Evolutionary conservation across 768 basidiomycete genomes (phyloP).

Genomic region (Lactarius hengduanensis): DNA sequence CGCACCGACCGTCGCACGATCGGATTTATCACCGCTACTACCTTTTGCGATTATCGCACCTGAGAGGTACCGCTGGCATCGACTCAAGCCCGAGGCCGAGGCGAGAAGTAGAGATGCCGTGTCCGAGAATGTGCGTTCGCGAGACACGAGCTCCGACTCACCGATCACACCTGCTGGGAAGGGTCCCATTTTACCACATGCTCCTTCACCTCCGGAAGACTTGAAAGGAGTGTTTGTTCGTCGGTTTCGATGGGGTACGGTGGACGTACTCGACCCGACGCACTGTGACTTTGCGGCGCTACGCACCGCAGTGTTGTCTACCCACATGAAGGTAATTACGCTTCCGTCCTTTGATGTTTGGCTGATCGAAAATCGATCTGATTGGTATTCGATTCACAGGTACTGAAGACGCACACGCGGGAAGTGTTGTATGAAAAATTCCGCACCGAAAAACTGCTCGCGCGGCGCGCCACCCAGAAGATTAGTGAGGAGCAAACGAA

Average conservation of each 20-base stretch:
- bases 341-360: not conserved
- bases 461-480: conserved; percentile 75
- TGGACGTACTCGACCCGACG: conserved; percentile 80
- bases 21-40: conserved; percentile 55
- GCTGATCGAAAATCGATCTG: not conserved
- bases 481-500: conserved; percentile 75
- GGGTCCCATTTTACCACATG: conserved; percentile 39
- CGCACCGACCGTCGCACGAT: conserved; percentile 61
- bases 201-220: conserved; percentile 60
- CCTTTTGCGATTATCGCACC: conserved; percentile 83
- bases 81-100: conserved; percentile 33
- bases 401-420: conserved; percentile 78
- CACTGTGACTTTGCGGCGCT: conserved; percentile 89
- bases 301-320: conserved; percentile 79
- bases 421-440: conserved; percentile 93
- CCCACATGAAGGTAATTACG: conserved; percentile 72
- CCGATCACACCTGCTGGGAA: conserved; percentile 30
- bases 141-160: conserved; percentile 36
- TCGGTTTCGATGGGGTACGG: conserved; percentile 84
- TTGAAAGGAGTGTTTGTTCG: conserved; percentile 74
- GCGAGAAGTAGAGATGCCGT: conserved; percentile 33
- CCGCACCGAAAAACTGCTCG: conserved; percentile 87
- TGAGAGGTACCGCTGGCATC: conserved; percentile 49
- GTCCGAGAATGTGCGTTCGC: conserved; percentile 47
- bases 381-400: conserved; percentile 41